Evolutionary conservation across 345 rosid genomes (phyloP).

Genomic region (Rhodamnia rubescens): DNA sequence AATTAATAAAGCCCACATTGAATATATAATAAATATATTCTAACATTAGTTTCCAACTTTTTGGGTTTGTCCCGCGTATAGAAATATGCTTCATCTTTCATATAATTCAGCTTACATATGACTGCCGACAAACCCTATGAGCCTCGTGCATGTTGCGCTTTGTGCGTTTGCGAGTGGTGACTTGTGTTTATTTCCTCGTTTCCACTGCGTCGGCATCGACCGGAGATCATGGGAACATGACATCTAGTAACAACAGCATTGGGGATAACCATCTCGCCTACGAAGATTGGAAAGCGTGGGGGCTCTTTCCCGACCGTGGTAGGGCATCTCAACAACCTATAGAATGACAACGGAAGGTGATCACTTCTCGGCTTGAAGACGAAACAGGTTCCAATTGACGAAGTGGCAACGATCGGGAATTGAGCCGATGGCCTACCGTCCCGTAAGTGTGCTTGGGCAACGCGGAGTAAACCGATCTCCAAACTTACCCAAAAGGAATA

Average conservation of each 20-base stretch:
- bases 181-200: not conserved
- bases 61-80: not conserved
- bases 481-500: not conserved
- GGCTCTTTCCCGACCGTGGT: not conserved
- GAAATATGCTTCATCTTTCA: not conserved
- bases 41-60: not conserved
- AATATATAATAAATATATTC: too few species aligned
- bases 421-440: not conserved
- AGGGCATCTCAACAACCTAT: not conserved
- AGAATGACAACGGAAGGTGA: not conserved
- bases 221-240: not conserved
- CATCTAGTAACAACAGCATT: not conserved
- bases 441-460: not conserved
- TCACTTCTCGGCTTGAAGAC: not conserved
- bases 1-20: too few species aligned
- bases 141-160: not conserved
- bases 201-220: not conserved
- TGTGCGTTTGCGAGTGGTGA: not conserved
- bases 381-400: not conserved
- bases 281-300: not conserved
- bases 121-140: not conserved
- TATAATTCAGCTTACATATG: not conserved
- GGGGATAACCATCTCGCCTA: not conserved
- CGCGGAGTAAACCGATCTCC: not conserved
- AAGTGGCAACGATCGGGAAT: not conserved